These are phyloP conservation scores for Nannochloropsis granulata DNA, from an alignment of 108 stramenopile genomes.

Conservation along the genomic window DNA sequence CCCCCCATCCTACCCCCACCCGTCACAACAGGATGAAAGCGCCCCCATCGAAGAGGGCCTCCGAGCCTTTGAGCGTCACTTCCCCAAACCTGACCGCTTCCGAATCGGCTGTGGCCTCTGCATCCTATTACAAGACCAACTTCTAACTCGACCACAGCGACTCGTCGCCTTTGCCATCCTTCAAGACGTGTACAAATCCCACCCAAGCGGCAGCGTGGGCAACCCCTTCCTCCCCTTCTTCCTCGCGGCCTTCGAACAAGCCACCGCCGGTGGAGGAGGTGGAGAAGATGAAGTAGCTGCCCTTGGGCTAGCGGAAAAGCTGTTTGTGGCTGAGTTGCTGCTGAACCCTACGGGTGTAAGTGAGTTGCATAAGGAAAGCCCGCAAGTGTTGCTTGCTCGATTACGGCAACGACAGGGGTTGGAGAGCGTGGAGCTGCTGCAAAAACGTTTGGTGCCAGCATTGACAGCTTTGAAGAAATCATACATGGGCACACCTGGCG, in stretches of 20 bases:
- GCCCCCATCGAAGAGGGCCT: background rate
- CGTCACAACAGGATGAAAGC: background rate
- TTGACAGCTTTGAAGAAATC: background rate
- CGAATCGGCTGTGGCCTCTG: conserved; percentile 33
- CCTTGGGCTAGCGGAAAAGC: background rate
- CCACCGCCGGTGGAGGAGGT: conserved; percentile 21
- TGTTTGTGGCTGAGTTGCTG: background rate
- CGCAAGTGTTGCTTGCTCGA: background rate
- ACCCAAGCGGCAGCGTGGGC: conserved; percentile 12
- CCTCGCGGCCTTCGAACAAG: conserved; percentile 29
- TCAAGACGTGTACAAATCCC: conserved; percentile 23
- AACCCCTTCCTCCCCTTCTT: conserved; percentile 39
- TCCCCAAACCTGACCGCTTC: conserved; percentile 30
- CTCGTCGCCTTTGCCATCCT: conserved; percentile 34
- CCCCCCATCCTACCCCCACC: background rate
- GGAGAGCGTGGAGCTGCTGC: background rate
- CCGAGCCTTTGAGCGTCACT: conserved; percentile 13
- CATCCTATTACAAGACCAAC: conserved; percentile 40
- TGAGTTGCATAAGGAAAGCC: background rate
- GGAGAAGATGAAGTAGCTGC: background rate
- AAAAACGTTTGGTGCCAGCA: background rate
- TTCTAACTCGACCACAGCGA: conserved; percentile 32
- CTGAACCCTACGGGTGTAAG: background rate
- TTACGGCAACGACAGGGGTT: background rate
- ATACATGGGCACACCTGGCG: background rate